These are phyloP conservation scores for Boletus pseudopeckii DNA, from an alignment of 768 basidiomycete species.

Conservation along the genomic window DNA sequence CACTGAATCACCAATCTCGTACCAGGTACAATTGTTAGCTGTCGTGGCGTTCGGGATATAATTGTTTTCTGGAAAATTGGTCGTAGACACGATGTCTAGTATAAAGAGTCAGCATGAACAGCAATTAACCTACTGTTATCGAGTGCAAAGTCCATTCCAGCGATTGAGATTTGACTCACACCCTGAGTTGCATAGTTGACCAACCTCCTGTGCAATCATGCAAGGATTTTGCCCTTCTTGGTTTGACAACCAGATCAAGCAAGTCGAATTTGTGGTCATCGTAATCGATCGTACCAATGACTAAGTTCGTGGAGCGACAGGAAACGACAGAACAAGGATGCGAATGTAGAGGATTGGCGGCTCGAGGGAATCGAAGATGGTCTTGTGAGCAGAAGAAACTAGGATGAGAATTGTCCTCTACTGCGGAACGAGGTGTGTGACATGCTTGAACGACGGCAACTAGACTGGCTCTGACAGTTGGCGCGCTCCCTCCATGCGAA, in stretches of 20 bases:
- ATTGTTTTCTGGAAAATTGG: constrained; percentile 13
- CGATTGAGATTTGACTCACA: constrained; percentile 12
- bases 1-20: neutral
- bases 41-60: constrained; percentile 20
- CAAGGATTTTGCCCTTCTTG: constrained; percentile 14
- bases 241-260: constrained; percentile 11
- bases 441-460: constrained; percentile 2
- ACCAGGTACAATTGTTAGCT: constrained; percentile 26
- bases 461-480: neutral
- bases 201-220: constrained; percentile 13
- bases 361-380: neutral
- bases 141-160: neutral
- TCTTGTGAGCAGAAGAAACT: neutral
- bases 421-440: constrained; percentile 6
- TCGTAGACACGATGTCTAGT: constrained; percentile 15
- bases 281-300: neutral
- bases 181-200: constrained; percentile 13
- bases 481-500: neutral
- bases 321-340: neutral
- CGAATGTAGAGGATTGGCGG: neutral
- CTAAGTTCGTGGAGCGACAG: neutral
- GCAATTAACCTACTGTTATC: neutral
- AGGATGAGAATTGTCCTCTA: neutral
- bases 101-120: neutral
- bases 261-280: constrained; percentile 13